Evolutionary conservation across 768 basidiomycete genomes (phyloP).

Genomic region (Kwoniella bestiolae): DNA sequence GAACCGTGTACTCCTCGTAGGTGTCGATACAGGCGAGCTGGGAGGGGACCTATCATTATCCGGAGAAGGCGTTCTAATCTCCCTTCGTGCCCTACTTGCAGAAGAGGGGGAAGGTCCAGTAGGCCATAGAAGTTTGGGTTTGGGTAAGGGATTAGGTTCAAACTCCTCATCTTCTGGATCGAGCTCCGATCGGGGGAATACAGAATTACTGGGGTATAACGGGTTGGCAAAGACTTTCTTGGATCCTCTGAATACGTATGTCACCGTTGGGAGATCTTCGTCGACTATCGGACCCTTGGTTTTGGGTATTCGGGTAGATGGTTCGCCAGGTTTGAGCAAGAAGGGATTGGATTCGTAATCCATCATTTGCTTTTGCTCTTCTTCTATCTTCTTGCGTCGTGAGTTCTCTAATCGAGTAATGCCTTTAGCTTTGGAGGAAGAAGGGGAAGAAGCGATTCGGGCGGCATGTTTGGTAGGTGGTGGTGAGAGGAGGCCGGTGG

Average conservation of each 20-base stretch:
- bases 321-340: constrained; percentile 35
- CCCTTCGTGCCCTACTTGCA: not conserved
- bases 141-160: constrained; percentile 43
- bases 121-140: constrained; percentile 48
- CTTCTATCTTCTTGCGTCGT: constrained; percentile 2
- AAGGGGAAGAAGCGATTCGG: constrained; percentile 5
- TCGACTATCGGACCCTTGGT: constrained; percentile 27
- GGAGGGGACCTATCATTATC: constrained; percentile 15
- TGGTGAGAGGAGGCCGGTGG: constrained; percentile 23
- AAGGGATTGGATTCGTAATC: constrained; percentile 47
- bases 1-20: constrained; percentile 16
- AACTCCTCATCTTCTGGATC: constrained; percentile 40
- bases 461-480: constrained; percentile 26
- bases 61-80: constrained; percentile 11
- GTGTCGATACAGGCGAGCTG: constrained; percentile 22
- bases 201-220: constrained; percentile 23
- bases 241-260: constrained; percentile 49
- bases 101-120: constrained; percentile 22
- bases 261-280: constrained; percentile 36
- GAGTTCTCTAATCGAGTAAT: constrained; percentile 12
- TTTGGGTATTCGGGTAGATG: constrained; percentile 1
- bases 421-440: not conserved
- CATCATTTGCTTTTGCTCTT: constrained; percentile 26
- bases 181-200: constrained; percentile 31
- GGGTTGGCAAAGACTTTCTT: constrained; percentile 50